These are phyloP conservation scores for Xylaria intraflava DNA, from an alignment of 495 filamentous ascomycete genomes.

Conservation along the genomic window DNA sequence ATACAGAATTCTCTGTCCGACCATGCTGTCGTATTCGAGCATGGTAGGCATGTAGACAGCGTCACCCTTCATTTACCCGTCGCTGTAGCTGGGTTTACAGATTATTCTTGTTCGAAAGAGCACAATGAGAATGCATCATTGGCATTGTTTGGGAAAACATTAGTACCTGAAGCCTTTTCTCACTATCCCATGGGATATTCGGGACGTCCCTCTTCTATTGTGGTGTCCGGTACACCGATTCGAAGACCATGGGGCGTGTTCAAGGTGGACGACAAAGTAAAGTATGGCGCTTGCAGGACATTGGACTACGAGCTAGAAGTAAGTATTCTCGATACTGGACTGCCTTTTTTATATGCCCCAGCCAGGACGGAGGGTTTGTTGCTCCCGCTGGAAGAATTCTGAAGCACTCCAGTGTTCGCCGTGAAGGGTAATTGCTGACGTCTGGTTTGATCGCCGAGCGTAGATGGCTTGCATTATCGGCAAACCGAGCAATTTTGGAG, in stretches of 20 bases:
- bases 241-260: conserved; percentile 64
- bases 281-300: conserved; percentile 49
- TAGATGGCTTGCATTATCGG: conserved; percentile 33
- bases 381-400: neutral
- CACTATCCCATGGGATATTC: conserved; percentile 70
- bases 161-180: conserved; percentile 69
- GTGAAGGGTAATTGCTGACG: neutral
- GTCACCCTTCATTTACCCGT: conserved; percentile 64
- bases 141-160: conserved; percentile 56
- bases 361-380: neutral
- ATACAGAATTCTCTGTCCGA: conserved; percentile 56
- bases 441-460: neutral
- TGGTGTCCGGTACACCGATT: conserved; percentile 61
- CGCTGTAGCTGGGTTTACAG: conserved; percentile 72
- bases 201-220: conserved; percentile 62
- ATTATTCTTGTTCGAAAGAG: conserved; percentile 71
- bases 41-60: conserved; percentile 46
- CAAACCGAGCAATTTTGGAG: conserved; percentile 52
- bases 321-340: neutral
- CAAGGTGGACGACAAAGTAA: conserved; percentile 28
- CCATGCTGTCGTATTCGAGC: conserved; percentile 39
- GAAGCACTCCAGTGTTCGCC: neutral
- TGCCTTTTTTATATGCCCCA: neutral
- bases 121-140: conserved; percentile 58
- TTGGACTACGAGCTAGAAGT: conserved; percentile 67